These are phyloP conservation scores for Thalassiosira allenii DNA, from an alignment of 352 stramenopile species.

Conservation along the genomic window DNA sequence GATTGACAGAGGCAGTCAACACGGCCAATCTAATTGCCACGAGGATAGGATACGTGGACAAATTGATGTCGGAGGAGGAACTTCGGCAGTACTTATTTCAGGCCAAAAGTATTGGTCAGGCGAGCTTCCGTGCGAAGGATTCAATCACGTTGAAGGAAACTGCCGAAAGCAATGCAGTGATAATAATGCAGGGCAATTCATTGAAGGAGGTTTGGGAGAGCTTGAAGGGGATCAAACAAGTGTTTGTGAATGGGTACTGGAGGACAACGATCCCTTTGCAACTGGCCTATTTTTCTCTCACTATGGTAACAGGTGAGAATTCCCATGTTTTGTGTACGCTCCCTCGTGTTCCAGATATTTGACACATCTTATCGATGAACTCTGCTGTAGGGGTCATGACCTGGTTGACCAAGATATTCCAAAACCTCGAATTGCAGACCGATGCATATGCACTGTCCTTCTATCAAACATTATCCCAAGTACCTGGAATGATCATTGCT, in stretches of 20 bases:
- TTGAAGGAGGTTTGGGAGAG: conserved; percentile 36
- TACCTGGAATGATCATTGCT: conserved; percentile 56
- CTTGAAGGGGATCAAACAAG: conserved; percentile 30
- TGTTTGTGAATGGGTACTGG: conserved; percentile 52
- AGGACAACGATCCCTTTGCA: conserved; percentile 52
- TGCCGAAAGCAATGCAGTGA: neutral
- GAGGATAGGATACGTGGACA: conserved; percentile 21
- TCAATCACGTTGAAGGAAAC: conserved; percentile 18
- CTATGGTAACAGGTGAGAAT: conserved; percentile 43
- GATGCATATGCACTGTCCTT: conserved; percentile 55
- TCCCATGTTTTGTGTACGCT: neutral
- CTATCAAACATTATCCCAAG: conserved; percentile 52
- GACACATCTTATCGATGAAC: neutral
- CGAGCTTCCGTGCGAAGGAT: conserved; percentile 36
- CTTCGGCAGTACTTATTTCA: conserved; percentile 52
- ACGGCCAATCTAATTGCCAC: conserved; percentile 60
- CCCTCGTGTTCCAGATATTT: neutral
- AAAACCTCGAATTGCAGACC: conserved; percentile 33
- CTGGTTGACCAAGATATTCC: conserved; percentile 65
- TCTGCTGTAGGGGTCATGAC: conserved; percentile 24
- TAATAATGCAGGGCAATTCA: neutral
- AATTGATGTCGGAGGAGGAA: conserved; percentile 62
- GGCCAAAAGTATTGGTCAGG: conserved; percentile 26
- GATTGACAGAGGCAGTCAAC: conserved; percentile 61
- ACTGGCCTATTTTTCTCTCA: conserved; percentile 44